Conservation (phyloP, 352 stramenopile genomes). For the Phytophthora litchii region DNA sequence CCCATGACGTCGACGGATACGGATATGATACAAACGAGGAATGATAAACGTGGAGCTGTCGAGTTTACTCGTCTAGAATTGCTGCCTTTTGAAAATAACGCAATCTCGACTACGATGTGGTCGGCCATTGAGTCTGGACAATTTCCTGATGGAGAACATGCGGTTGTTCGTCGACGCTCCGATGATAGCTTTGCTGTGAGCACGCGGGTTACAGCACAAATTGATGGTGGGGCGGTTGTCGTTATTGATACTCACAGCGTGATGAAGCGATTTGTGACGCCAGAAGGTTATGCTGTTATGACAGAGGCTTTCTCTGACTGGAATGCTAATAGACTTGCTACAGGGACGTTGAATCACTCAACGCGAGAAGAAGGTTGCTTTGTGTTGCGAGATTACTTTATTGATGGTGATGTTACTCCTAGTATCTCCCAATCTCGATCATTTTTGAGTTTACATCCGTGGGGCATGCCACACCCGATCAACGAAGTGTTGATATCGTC, state of each 20-base stretch:
- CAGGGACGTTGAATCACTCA: neutral
- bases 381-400: slow-evolving; percentile 10
- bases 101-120: slow-evolving; percentile 12
- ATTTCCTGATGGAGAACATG: slow-evolving; percentile 11
- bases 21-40: slow-evolving; percentile 4
- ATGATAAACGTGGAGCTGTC: neutral
- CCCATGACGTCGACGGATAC: slow-evolving; percentile 7
- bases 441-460: slow-evolving; percentile 4
- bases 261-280: slow-evolving; percentile 18
- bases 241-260: slow-evolving; percentile 13
- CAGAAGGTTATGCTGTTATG: slow-evolving; percentile 3
- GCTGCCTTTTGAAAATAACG: slow-evolving; percentile 14
- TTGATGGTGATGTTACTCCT: neutral
- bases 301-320: slow-evolving; percentile 11
- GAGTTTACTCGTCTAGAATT: slow-evolving; percentile 10
- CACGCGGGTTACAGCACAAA: slow-evolving; percentile 3
- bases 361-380: slow-evolving; percentile 14
- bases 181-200: slow-evolving; percentile 13
- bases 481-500: slow-evolving; percentile 17
- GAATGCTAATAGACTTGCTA: neutral
- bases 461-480: neutral
- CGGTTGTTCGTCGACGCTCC: slow-evolving; percentile 2
- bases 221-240: neutral
- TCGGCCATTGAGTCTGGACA: slow-evolving; percentile 5
- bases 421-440: slow-evolving; percentile 6